These are phyloP conservation scores for Dictyostelium firmibasis DNA, from an alignment of 78 protist genomes.

Conservation along the genomic window DNA sequence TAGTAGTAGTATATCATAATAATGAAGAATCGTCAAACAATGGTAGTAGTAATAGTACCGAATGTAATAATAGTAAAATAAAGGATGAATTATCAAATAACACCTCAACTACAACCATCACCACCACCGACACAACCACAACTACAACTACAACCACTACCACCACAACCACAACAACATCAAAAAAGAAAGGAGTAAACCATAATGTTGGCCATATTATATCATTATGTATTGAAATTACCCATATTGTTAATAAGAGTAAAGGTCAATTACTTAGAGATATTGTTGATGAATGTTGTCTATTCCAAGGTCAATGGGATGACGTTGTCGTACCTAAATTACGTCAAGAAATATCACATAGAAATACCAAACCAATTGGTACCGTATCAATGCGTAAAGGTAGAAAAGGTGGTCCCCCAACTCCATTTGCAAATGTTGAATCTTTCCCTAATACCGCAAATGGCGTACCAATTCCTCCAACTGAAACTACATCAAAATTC, in stretches of 20 bases:
- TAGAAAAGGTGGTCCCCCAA: slow-evolving; percentile 42
- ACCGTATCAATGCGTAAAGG: slow-evolving; percentile 81
- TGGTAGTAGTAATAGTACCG: background rate
- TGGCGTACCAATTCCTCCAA: slow-evolving; percentile 75
- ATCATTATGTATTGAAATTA: slow-evolving; percentile 69
- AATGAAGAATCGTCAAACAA: background rate
- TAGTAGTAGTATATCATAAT: slow-evolving; percentile 1
- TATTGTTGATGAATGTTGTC: slow-evolving; percentile 71
- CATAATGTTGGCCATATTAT: slow-evolving; percentile 74
- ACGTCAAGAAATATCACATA: slow-evolving; percentile 50
- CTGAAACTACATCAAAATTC: slow-evolving; percentile 59
- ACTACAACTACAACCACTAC: background rate
- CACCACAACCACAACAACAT: background rate
- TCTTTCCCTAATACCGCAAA: slow-evolving; percentile 10
- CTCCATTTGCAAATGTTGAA: slow-evolving; percentile 42
- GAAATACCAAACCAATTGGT: slow-evolving; percentile 68
- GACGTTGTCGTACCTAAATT: slow-evolving; percentile 71
- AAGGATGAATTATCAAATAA: background rate
- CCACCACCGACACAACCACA: background rate
- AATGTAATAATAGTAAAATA: slow-evolving; percentile 33
- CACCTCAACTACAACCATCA: background rate
- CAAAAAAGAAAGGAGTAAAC: background rate
- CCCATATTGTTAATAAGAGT: slow-evolving; percentile 76
- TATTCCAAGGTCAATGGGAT: slow-evolving; percentile 53
- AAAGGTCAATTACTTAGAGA: slow-evolving; percentile 47